phyloP scores from a whole-genome alignment of 169 alveolate species.

The Eimeria falciformis region DNA sequence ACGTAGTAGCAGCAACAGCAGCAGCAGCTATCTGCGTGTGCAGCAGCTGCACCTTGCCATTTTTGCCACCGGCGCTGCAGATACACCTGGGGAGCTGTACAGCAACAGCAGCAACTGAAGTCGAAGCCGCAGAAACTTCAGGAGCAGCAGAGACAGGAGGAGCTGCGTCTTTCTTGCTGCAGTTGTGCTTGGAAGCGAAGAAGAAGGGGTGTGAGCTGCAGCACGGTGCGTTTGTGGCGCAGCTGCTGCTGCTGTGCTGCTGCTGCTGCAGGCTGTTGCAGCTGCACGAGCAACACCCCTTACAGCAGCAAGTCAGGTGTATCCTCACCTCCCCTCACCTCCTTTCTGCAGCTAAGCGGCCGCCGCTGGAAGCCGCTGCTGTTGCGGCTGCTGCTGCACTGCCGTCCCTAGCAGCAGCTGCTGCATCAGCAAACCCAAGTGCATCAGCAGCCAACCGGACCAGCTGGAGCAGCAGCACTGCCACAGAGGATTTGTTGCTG shows the following conservation, averaged over 20 bases:
- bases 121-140: neutral
- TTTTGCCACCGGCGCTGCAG: neutral
- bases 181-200: neutral
- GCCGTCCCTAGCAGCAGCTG: neutral
- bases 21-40: neutral
- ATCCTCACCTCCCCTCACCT: neutral
- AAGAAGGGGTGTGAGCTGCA: neutral
- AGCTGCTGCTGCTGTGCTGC: conserved; percentile 30
- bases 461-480: neutral
- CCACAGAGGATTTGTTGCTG: neutral
- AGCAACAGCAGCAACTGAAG: neutral
- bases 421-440: neutral
- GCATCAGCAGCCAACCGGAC: conserved; percentile 23
- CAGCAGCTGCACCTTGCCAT: neutral
- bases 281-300: conserved; percentile 4
- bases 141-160: neutral
- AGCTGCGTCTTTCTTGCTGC: neutral
- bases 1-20: neutral
- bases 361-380: neutral
- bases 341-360: neutral
- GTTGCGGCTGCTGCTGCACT: neutral
- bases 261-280: conserved; percentile 30
- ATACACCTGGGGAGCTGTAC: neutral
- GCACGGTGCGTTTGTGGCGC: neutral
- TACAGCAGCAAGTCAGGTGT: neutral